Conservation (phyloP, 768 basidiomycete genomes). For the Collybia nuda region DNA sequence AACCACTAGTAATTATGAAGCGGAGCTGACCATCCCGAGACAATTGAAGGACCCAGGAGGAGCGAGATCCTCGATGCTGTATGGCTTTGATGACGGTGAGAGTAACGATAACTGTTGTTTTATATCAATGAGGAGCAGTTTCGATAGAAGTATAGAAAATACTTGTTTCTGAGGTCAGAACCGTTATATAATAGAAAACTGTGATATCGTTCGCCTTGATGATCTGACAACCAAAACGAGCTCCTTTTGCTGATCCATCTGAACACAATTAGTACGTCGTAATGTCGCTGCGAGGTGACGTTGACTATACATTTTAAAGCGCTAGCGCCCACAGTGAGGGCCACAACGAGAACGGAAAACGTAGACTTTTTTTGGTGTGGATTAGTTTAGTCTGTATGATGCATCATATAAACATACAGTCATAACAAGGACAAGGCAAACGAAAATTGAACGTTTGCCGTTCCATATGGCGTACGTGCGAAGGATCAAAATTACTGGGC, state of each 20-base stretch:
- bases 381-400: not conserved
- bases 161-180: constrained; percentile 5
- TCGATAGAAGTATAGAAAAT: not conserved
- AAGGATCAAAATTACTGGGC: constrained; percentile 5
- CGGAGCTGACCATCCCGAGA: constrained; percentile 1
- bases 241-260: no score
- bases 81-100: constrained; percentile 3
- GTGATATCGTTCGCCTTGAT: not conserved
- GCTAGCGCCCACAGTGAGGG: no score
- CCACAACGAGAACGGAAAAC: no score
- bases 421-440: not conserved
- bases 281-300: no score
- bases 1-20: not conserved
- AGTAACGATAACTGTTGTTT: constrained; percentile 1
- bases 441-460: constrained; percentile 1
- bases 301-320: no score
- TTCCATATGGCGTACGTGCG: constrained; percentile 10
- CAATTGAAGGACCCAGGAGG: constrained; percentile 4
- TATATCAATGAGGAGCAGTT: no score
- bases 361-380: not conserved
- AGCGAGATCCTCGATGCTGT: constrained; percentile 1
- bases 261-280: no score
- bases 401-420: constrained; percentile 1
- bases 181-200: not conserved
- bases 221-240: not conserved